Conservation (phyloP, 2,329 filamentous ascomycete genomes). For the Colletotrichum sojae region DNA sequence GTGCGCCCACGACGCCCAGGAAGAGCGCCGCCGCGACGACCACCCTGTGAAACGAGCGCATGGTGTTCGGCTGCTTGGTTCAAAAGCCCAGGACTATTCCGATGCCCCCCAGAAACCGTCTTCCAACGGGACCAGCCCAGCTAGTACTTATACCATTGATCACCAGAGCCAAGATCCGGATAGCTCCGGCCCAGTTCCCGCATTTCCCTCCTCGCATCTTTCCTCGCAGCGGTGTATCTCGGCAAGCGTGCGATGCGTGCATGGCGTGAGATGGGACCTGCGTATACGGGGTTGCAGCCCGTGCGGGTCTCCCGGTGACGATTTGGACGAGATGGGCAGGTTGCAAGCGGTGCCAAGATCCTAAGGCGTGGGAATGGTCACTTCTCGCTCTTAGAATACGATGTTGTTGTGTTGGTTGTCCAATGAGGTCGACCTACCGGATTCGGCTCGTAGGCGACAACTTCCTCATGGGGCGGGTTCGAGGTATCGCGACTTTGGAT, state of each 20-base stretch:
- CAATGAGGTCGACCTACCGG: too few species aligned
- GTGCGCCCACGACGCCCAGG: not conserved
- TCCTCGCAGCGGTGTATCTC: not conserved
- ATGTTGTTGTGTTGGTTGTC: too few species aligned
- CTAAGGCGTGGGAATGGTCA: too few species aligned
- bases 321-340: conserved; percentile 10
- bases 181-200: too few species aligned
- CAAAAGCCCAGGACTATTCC: not conserved
- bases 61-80: not conserved
- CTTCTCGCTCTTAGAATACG: too few species aligned
- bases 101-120: too few species aligned
- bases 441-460: too few species aligned
- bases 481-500: too few species aligned
- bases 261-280: conserved; percentile 4
- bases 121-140: too few species aligned
- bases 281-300: conserved; percentile 22
- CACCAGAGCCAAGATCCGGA: too few species aligned
- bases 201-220: too few species aligned
- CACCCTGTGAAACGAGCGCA: not conserved
- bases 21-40: not conserved
- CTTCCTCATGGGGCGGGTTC: too few species aligned
- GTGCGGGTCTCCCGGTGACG: not conserved
- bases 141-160: not conserved
- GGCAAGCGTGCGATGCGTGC: not conserved
- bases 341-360: not conserved